A percentile compares a stretch with the other conserved stretches of the same genome.
These are phyloP conservation scores for Starmerella davenportii DNA, from an alignment of 805 yeast species.

Conservation along the genomic window DNA sequence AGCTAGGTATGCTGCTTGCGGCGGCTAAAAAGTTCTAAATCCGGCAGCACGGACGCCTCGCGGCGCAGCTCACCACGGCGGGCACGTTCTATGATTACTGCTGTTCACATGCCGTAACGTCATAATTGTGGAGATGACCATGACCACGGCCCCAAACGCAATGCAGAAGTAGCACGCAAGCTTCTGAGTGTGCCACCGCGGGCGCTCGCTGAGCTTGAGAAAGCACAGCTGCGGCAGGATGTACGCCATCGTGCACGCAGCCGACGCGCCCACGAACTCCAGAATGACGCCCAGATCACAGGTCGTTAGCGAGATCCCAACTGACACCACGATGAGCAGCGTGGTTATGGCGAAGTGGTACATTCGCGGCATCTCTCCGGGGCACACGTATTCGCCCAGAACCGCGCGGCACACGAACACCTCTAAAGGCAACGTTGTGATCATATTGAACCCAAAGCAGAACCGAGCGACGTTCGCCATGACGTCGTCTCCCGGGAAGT, in stretches of 20 bases:
- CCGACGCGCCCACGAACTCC: constrained; percentile 81
- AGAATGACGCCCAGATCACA: constrained; percentile 79
- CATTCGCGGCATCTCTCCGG: constrained; percentile 8
- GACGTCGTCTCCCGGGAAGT: constrained; percentile 58
- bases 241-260: constrained; percentile 84
- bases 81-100: constrained; percentile 18
- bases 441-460: constrained; percentile 82
- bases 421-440: constrained; percentile 81
- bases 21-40: no score
- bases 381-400: constrained; percentile 39
- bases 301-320: constrained; percentile 59
- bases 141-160: constrained; percentile 53
- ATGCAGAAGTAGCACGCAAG: constrained; percentile 45
- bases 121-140: constrained; percentile 66
- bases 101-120: constrained; percentile 36
- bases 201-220: constrained; percentile 39
- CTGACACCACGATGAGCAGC: constrained; percentile 43
- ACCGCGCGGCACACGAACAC: constrained; percentile 83
- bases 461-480: constrained; percentile 73
- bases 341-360: constrained; percentile 49
- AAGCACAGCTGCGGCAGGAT: constrained; percentile 78
- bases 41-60: no score
- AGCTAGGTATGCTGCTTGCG: no score
- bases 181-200: constrained; percentile 23
- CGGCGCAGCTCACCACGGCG: constrained; percentile 1